phyloP scores from a whole-genome alignment of 768 basidiomycete genomes.

The Cubamyces sp. region DNA sequence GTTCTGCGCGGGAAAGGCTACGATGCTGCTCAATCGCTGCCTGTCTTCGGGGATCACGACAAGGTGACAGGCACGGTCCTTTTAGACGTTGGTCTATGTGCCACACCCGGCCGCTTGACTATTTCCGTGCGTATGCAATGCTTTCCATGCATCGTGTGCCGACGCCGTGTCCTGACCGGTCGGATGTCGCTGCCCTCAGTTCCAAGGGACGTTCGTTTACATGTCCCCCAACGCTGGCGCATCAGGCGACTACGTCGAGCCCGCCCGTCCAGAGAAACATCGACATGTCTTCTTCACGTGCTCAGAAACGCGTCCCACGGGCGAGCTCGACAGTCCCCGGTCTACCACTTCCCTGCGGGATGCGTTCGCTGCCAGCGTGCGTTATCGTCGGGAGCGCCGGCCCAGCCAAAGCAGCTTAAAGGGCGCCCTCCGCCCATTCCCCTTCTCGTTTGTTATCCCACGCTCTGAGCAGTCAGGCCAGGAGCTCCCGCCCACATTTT shows the following conservation, averaged over 20 bases:
- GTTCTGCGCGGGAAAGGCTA: slow-evolving; percentile 39
- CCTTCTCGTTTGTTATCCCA: slow-evolving; percentile 63
- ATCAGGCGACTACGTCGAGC: slow-evolving; percentile 24
- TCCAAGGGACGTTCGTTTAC: slow-evolving; percentile 66
- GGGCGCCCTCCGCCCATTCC: slow-evolving; percentile 33
- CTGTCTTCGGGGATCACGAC: slow-evolving; percentile 67
- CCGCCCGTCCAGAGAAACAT: slow-evolving; percentile 25
- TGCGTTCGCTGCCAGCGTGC: slow-evolving; percentile 33
- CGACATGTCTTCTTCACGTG: slow-evolving; percentile 36
- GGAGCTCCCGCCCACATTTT: slow-evolving; percentile 66
- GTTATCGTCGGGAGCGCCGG: slow-evolving; percentile 24
- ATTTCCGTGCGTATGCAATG: slow-evolving; percentile 51
- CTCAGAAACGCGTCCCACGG: slow-evolving; percentile 26
- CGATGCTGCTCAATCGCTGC: slow-evolving; percentile 34
- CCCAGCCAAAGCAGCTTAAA: slow-evolving; percentile 26
- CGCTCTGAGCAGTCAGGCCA: slow-evolving; percentile 52
- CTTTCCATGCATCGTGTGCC: neutral
- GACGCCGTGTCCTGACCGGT: neutral
- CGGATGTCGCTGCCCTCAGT: slow-evolving; percentile 40
- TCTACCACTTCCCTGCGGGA: slow-evolving; percentile 32
- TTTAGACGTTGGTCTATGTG: slow-evolving; percentile 53
- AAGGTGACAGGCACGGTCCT: slow-evolving; percentile 62
- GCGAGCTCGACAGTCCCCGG: slow-evolving; percentile 29
- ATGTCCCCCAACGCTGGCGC: slow-evolving; percentile 30
- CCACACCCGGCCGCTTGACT: slow-evolving; percentile 56